Evolutionary conservation across 2,329 filamentous ascomycete species (phyloP).

Genomic region (Grosmannia penicillata): DNA sequence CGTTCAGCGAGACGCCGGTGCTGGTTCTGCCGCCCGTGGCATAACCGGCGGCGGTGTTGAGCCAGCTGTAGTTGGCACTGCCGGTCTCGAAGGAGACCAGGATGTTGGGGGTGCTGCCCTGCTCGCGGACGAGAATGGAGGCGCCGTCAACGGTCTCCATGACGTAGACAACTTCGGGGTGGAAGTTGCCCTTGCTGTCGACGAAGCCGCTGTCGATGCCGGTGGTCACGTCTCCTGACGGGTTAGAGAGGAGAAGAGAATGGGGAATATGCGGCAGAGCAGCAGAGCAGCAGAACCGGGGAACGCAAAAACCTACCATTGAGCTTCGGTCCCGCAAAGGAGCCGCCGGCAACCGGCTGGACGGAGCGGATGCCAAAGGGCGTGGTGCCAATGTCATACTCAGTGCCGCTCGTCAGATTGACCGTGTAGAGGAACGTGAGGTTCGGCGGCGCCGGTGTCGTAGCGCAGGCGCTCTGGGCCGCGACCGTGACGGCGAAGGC

Average conservation of each 20-base stretch:
- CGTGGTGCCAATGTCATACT: slow-evolving; percentile 12
- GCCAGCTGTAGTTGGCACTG: slow-evolving; percentile 20
- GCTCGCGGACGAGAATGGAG: slow-evolving; percentile 21
- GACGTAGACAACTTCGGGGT: slow-evolving; percentile 23
- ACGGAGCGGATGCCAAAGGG: slow-evolving; percentile 15
- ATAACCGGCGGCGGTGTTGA: slow-evolving; percentile 19
- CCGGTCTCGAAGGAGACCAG: slow-evolving; percentile 21
- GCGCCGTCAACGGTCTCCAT: slow-evolving; percentile 22
- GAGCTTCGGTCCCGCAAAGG: slow-evolving; percentile 20
- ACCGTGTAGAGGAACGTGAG: slow-evolving; percentile 15
- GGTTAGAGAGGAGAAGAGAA: neutral
- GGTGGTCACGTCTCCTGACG: slow-evolving; percentile 14
- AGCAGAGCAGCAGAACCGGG: too few relatives aligned
- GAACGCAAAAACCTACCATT: slow-evolving; percentile 8
- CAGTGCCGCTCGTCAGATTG: slow-evolving; percentile 12
- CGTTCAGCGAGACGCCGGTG: slow-evolving; percentile 6
- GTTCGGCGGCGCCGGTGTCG: slow-evolving; percentile 11
- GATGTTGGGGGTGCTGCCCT: slow-evolving; percentile 20
- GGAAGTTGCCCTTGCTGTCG: slow-evolving; percentile 20
- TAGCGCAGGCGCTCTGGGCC: neutral
- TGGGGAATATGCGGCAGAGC: too few relatives aligned
- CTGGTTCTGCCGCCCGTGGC: slow-evolving; percentile 5
- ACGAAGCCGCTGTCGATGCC: slow-evolving; percentile 23
- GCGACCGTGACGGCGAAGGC: neutral
- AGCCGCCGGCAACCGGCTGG: slow-evolving; percentile 20